phyloP scores from a whole-genome alignment of 306 rosid species.

The Cucurbita maxima region DNA sequence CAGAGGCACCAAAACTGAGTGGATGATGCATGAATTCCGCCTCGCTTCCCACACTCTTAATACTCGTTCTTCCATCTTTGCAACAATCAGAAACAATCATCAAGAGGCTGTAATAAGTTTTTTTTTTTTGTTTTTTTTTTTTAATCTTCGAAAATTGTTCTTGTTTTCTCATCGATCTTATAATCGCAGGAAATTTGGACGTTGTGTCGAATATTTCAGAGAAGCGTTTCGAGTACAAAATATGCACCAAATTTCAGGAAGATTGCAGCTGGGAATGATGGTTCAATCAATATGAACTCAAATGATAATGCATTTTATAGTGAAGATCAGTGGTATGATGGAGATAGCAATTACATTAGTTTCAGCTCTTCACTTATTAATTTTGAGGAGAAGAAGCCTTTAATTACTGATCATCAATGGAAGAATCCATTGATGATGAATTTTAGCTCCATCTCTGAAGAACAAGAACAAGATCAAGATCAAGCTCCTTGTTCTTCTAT shows the following conservation, averaged over 20 bases:
- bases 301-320: background rate
- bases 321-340: background rate
- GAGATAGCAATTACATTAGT: background rate
- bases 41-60: slow-evolving; percentile 16
- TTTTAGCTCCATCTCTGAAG: slow-evolving; percentile 2
- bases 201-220: slow-evolving; percentile 64
- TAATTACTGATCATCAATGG: background rate
- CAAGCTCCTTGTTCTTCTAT: slow-evolving; percentile 9
- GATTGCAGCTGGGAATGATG: slow-evolving; percentile 15
- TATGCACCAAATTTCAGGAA: slow-evolving; percentile 35
- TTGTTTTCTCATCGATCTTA: too few relatives aligned
- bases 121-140: too few relatives aligned
- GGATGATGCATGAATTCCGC: slow-evolving; percentile 99
- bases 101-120: slow-evolving; percentile 52
- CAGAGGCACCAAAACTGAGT: slow-evolving; percentile 84
- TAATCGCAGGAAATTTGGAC: slow-evolving; percentile 84
- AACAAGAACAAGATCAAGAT: background rate
- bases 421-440: slow-evolving; percentile 9
- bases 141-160: too few relatives aligned
- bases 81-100: background rate
- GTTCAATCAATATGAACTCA: background rate
- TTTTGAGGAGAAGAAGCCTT: slow-evolving; percentile 25
- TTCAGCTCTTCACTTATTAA: slow-evolving; percentile 1
- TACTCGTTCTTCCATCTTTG: background rate
- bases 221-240: slow-evolving; percentile 43